phyloP scores from a whole-genome alignment of 345 rosid species.

The Eucalyptus polyanthemos region DNA sequence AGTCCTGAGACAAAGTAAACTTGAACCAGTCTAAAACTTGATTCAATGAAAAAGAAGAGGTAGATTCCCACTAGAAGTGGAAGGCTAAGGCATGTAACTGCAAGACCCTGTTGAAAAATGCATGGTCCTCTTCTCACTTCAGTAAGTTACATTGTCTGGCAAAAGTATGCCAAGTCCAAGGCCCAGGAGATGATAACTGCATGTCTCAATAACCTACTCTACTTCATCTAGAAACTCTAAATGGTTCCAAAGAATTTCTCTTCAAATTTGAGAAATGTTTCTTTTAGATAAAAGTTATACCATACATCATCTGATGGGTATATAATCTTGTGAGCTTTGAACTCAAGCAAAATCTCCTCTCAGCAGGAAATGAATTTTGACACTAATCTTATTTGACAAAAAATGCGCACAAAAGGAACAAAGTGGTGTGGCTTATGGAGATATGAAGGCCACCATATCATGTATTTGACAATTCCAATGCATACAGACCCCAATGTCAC shows the following conservation, averaged over 20 bases:
- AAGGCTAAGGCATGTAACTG: background rate
- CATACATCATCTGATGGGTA: background rate
- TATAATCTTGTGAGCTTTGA: background rate
- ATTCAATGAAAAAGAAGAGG: background rate
- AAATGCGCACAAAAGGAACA: background rate
- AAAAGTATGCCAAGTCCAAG: background rate
- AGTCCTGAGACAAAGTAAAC: background rate
- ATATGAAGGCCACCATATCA: background rate
- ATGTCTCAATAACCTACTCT: background rate
- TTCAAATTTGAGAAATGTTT: background rate
- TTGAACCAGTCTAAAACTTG: background rate
- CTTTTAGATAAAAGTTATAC: background rate
- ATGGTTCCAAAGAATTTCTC: background rate
- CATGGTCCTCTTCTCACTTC: background rate
- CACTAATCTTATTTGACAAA: background rate
- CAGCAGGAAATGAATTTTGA: background rate
- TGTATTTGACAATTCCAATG: background rate
- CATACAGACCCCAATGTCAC: background rate
- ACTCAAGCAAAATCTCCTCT: background rate
- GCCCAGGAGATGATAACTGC: background rate
- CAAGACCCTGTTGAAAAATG: background rate
- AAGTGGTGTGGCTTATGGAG: background rate
- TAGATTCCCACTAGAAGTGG: background rate
- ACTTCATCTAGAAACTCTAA: background rate
- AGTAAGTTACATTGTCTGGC: background rate